Conservation (phyloP, 805 yeast genomes). For the Starmera quercuum region DNA sequence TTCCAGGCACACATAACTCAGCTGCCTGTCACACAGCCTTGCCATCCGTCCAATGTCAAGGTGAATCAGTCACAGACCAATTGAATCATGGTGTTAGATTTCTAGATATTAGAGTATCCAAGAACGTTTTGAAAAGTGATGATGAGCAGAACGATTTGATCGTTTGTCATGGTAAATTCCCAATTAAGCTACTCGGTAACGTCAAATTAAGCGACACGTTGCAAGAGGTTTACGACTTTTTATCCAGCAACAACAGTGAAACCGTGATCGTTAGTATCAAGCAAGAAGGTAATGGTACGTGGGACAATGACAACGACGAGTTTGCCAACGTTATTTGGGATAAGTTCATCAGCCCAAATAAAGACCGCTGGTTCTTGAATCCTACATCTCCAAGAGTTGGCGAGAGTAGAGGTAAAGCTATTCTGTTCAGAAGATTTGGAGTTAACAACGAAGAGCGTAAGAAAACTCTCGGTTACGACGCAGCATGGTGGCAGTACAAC, state of each 20-base stretch:
- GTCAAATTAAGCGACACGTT: constrained; percentile 43
- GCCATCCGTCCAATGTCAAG: constrained; percentile 77
- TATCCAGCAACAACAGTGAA: constrained; percentile 46
- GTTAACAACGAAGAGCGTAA: constrained; percentile 37
- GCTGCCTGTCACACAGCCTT: constrained; percentile 65
- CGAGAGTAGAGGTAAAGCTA: constrained; percentile 58
- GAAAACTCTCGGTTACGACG: constrained; percentile 55
- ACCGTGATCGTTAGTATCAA: constrained; percentile 60
- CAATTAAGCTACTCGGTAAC: constrained; percentile 55
- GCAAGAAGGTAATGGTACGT: constrained; percentile 63
- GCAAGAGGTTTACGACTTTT: constrained; percentile 51
- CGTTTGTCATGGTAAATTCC: constrained; percentile 71
- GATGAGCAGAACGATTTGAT: constrained; percentile 42
- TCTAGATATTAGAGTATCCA: constrained; percentile 59
- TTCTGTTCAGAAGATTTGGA: constrained; percentile 68
- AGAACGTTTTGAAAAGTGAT: constrained; percentile 44
- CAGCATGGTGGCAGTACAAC: constrained; percentile 59
- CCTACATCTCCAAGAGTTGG: constrained; percentile 49
- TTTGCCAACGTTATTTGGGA: constrained; percentile 57
- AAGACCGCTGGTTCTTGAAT: constrained; percentile 54
- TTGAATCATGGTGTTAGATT: constrained; percentile 70
- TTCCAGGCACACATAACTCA: constrained; percentile 84
- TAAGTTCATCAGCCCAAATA: constrained; percentile 39
- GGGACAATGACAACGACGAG: constrained; percentile 59
- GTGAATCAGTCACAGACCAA: constrained; percentile 49